phyloP scores from a whole-genome alignment of 805 yeast species.

The Danielia reshetovae region DNA sequence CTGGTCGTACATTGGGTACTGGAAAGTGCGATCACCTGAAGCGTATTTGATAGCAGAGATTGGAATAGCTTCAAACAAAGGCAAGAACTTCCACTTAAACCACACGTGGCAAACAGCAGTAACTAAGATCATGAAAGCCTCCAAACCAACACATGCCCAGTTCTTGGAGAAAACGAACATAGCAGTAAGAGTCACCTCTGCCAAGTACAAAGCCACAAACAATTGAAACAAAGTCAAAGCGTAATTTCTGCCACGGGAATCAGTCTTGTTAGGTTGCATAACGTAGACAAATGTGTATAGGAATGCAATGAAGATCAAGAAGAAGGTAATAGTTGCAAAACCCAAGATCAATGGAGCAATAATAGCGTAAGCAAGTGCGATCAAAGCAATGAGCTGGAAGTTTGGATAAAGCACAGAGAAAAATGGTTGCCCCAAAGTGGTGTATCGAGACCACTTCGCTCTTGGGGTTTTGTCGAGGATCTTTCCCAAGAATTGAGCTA shows the following conservation, averaged over 20 bases:
- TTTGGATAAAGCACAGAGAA: conserved; percentile 85
- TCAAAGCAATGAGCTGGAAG: conserved; percentile 69
- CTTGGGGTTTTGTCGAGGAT: conserved; percentile 86
- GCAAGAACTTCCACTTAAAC: conserved; percentile 55
- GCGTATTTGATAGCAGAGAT: conserved; percentile 54
- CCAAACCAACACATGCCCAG: conserved; percentile 75
- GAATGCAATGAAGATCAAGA: conserved; percentile 57
- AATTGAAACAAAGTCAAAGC: conserved; percentile 69
- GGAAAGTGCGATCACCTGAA: conserved; percentile 37
- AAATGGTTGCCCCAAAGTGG: conserved; percentile 58
- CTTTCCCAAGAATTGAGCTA: conserved; percentile 66
- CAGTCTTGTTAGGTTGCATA: conserved; percentile 48
- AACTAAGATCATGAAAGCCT: conserved; percentile 53
- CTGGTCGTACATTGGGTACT: conserved; percentile 63
- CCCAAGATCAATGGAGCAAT: conserved; percentile 72
- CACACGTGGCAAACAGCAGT: conserved; percentile 60
- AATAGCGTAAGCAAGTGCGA: conserved; percentile 70
- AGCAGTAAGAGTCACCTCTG: conserved; percentile 65
- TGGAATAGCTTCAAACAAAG: conserved; percentile 67
- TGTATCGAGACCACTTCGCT: conserved; percentile 79
- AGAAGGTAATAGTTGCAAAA: conserved; percentile 58
- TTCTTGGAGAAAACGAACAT: conserved; percentile 72
- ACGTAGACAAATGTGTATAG: conserved; percentile 65
- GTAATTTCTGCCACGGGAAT: conserved; percentile 70
- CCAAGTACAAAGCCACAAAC: conserved; percentile 67